Evolutionary conservation across 2,329 filamentous ascomycete species (phyloP).

Genomic region (Paraphaeosphaeria minitans): DNA sequence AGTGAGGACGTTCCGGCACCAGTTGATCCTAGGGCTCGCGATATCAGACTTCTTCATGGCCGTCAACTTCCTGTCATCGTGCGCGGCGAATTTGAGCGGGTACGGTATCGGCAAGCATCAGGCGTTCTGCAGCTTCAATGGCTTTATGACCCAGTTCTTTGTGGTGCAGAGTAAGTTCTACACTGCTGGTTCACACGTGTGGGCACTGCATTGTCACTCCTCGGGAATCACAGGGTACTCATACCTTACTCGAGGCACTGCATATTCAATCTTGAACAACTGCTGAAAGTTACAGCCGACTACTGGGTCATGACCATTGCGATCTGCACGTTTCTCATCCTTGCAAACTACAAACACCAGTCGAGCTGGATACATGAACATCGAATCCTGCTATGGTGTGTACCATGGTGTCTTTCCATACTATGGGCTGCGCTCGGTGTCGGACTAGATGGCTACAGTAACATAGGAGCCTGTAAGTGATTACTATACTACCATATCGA

Average conservation of each 20-base stretch:
- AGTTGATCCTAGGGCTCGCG: slow-evolving; percentile 51
- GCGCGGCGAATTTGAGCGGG: slow-evolving; percentile 44
- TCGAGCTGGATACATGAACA: slow-evolving; percentile 48
- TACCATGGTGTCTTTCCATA: slow-evolving; percentile 47
- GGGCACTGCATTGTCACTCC: no score
- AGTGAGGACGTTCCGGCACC: slow-evolving; percentile 49
- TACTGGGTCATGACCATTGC: slow-evolving; percentile 54
- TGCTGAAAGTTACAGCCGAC: slow-evolving; percentile 36
- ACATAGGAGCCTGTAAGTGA: slow-evolving; percentile 30
- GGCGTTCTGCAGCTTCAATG: slow-evolving; percentile 49
- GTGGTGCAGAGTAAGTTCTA: slow-evolving; percentile 48
- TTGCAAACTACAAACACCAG: slow-evolving; percentile 45
- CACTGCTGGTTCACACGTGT: no score
- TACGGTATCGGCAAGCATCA: slow-evolving; percentile 37
- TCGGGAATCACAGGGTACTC: no score
- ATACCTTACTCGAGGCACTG: no score
- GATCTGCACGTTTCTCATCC: slow-evolving; percentile 49
- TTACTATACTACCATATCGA: neutral
- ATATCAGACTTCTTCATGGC: slow-evolving; percentile 51
- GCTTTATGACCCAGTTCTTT: slow-evolving; percentile 51
- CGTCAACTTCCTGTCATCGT: slow-evolving; percentile 48
- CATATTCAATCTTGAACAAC: no score
- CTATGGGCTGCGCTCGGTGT: slow-evolving; percentile 41
- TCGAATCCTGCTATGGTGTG: slow-evolving; percentile 37
- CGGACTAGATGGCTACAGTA: slow-evolving; percentile 23